A percentile compares a stretch with the other conserved stretches of the same genome.
These are phyloP conservation scores for Penicillium paneum DNA, from an alignment of 2,329 filamentous ascomycete genomes.

Conservation along the genomic window DNA sequence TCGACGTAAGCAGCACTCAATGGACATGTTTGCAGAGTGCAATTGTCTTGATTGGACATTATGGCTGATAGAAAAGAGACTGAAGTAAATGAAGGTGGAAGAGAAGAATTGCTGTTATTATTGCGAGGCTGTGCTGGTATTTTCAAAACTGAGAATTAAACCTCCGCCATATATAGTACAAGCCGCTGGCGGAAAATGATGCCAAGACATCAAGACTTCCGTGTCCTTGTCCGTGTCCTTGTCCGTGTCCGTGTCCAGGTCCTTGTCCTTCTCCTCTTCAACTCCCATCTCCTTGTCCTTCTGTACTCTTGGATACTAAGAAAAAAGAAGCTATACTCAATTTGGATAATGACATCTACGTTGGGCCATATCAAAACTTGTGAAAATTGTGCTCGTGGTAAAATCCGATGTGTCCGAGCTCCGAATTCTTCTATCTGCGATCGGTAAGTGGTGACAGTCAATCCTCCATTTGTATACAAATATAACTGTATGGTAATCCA, in stretches of 20 bases:
- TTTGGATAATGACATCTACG: background rate
- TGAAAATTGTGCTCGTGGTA: constrained; percentile 12
- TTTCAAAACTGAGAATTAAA: too few relatives aligned
- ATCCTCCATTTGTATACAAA: background rate
- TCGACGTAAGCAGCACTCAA: constrained; percentile 45
- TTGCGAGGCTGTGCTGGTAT: too few relatives aligned
- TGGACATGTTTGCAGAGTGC: constrained; percentile 39
- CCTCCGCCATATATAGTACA: too few relatives aligned
- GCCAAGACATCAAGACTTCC: too few relatives aligned
- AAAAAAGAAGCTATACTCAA: too few relatives aligned
- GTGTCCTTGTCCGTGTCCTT: background rate
- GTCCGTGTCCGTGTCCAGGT: background rate
- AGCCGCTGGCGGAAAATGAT: too few relatives aligned
- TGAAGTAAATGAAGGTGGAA: too few relatives aligned
- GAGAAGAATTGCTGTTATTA: too few relatives aligned
- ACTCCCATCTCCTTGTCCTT: background rate
- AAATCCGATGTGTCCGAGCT: constrained; percentile 14
- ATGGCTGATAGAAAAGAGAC: background rate
- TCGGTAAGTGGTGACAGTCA: constrained; percentile 3
- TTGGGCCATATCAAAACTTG: constrained; percentile 9
- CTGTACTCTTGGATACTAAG: too few relatives aligned
- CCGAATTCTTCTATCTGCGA: constrained; percentile 9
- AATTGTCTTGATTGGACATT: constrained; percentile 21
- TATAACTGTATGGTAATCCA: background rate
- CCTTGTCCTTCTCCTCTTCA: constrained; percentile 3